These are phyloP conservation scores for Aureobasidium musti DNA, from an alignment of 2,329 filamentous ascomycete species.

Conservation along the genomic window DNA sequence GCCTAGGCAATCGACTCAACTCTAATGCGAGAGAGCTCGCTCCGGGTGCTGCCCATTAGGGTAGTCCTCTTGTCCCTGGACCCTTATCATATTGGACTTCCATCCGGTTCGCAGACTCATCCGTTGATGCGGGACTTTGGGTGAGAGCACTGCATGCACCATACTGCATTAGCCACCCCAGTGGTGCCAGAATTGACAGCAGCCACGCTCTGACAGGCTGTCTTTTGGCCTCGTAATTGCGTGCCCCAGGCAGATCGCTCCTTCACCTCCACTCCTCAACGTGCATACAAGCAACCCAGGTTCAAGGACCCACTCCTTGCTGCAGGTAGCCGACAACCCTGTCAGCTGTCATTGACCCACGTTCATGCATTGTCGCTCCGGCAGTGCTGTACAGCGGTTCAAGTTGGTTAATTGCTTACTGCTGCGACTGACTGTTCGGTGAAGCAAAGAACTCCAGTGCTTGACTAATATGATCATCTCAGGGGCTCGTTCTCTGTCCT, in stretches of 20 bases:
- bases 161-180: constrained; percentile 18
- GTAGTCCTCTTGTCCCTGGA: neutral
- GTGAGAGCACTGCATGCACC: constrained; percentile 15
- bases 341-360: constrained; percentile 9
- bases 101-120: neutral
- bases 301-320: constrained; percentile 19
- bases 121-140: neutral
- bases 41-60: neutral
- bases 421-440: neutral
- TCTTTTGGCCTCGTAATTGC: constrained; percentile 3
- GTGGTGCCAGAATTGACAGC: constrained; percentile 9
- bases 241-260: constrained; percentile 14
- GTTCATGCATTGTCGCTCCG: constrained; percentile 5
- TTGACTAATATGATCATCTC: neutral
- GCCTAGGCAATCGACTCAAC: constrained; percentile 17
- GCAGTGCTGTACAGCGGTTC: constrained; percentile 4
- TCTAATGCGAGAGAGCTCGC: constrained; percentile 2
- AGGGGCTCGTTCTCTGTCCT: neutral
- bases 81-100: constrained; percentile 14
- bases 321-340: constrained; percentile 25
- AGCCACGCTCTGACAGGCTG: constrained; percentile 19
- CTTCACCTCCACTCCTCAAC: constrained; percentile 8
- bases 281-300: constrained; percentile 23
- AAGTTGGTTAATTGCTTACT: neutral
- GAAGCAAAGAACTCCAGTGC: neutral